Evolutionary conservation across 2,329 filamentous ascomycete genomes (phyloP), one percentile per base, ranked within the genome.

Genomic region (Pyricularia sp.): DNA sequence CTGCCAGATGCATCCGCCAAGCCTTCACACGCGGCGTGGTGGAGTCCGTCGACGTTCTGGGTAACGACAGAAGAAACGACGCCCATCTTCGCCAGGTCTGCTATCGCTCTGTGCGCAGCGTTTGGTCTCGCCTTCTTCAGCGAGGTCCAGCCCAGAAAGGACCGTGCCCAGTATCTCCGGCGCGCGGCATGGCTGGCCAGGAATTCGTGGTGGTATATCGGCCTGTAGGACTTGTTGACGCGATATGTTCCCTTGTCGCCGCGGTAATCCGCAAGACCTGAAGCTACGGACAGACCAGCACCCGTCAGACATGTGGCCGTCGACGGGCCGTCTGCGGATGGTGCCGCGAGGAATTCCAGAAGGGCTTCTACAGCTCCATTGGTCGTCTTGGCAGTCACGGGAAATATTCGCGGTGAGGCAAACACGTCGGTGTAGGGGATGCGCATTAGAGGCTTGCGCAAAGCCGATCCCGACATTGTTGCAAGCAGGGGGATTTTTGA

Each of bases 21-120:
- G 5, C 30, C 11, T 28, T 33, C n/a, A 42, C 6, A 14, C 65
- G 33, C 59, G 10, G 67, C 28, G 2, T 85, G 83, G 78, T 99
- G 95, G 77, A 99, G 97, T 2, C 93, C 97, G 80, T 99, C 95
- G 67, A 99, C 95, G 76, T 98, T 98, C 77, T 99, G 95, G 59
- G 95, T 98, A 73, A 99, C 88, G 70, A 97, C 92, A 68, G 83
- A 87, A 69, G 85, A 86, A 61, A 97, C 82, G 66, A 93, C 79
- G 2, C 93, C 94, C 72, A 95, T 81, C 4, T 85, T 79, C 2
- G 88, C 91, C 50, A 98, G 81, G 71, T 90, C 85, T 68, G 86
- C 84, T 69, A 98, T 86, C 2, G 94, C 93, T 76, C 86, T 84
- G 80, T 99, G 95, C 1, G 89, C 89, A 3, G 82, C 81, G 76